Conservation (phyloP, 2,329 filamentous ascomycete genomes). For the Teratosphaeria destructans region DNA sequence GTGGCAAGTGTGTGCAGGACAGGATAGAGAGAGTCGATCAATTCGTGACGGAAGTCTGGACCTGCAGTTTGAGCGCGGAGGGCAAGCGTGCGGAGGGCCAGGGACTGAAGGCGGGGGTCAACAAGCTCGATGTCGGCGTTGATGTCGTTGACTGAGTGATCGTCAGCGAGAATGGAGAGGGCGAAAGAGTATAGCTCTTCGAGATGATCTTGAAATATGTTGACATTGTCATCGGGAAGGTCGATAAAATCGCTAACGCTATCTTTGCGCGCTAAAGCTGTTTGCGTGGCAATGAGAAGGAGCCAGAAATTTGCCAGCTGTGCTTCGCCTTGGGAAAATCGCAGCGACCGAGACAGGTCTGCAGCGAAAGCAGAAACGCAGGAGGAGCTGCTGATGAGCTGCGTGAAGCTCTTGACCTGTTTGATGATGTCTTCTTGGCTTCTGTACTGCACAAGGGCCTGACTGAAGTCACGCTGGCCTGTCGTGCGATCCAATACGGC, state of each 20-base stretch:
- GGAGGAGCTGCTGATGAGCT: conserved; percentile 17
- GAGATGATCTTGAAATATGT: conserved; percentile 20
- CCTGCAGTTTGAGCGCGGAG: conserved; percentile 60
- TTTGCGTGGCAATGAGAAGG: conserved; percentile 59
- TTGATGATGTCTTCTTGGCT: conserved; percentile 18
- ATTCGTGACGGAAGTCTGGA: conserved; percentile 64
- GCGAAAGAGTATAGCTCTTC: conserved; percentile 63
- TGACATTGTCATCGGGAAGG: conserved; percentile 16
- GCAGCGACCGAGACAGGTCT: conserved; percentile 55
- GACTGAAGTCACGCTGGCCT: conserved; percentile 10
- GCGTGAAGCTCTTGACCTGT: conserved; percentile 24
- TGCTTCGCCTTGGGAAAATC: conserved; percentile 46
- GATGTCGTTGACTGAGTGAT: conserved; percentile 19
- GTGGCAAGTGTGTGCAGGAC: conserved; percentile 82
- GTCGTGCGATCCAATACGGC: conserved; percentile 1
- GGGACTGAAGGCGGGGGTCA: conserved; percentile 65
- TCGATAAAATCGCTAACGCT: conserved; percentile 59
- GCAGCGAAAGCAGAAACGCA: conserved; percentile 38
- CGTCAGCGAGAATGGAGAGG: conserved; percentile 45
- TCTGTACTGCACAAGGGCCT: conserved; percentile 17
- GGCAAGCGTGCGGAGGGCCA: conserved; percentile 72
- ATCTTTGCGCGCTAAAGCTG: conserved; percentile 40
- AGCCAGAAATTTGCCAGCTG: conserved; percentile 72
- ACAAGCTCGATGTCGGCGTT: conserved; percentile 14
- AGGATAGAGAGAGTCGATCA: conserved; percentile 86